These are phyloP conservation scores for Jacaranda copaia DNA, from an alignment of 257 asterid species.

Conservation along the genomic window DNA sequence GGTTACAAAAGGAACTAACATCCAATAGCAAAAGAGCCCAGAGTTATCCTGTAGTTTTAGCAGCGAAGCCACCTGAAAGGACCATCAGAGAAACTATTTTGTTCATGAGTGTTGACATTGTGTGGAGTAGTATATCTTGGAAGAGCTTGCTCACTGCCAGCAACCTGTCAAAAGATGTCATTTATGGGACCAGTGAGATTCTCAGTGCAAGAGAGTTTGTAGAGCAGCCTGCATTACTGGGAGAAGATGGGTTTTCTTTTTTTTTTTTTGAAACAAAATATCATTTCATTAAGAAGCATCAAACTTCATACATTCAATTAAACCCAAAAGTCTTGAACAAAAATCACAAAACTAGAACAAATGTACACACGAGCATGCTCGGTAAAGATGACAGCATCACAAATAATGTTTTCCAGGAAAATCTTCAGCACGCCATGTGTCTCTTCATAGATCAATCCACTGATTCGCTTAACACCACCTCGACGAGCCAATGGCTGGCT, in stretches of 20 bases:
- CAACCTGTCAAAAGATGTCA: no score
- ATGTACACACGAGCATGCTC: slow-evolving; percentile 44
- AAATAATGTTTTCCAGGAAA: slow-evolving; percentile 39
- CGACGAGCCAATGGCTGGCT: slow-evolving; percentile 54
- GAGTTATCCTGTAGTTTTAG: no score
- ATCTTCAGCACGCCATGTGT: slow-evolving; percentile 44
- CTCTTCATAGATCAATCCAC: slow-evolving; percentile 45
- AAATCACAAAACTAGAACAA: slow-evolving; percentile 26
- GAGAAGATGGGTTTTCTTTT: not conserved
- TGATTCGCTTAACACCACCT: slow-evolving; percentile 48
- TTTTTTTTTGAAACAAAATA: not conserved
- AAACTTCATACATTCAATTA: not conserved
- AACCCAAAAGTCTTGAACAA: not conserved
- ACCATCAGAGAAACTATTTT: no score
- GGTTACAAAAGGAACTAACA: not conserved
- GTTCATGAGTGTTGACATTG: not conserved
- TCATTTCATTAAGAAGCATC: no score
- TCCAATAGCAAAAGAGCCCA: no score
- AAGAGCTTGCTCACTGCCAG: no score
- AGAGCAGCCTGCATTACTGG: no score
- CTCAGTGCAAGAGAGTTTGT: no score
- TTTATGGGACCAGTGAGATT: no score
- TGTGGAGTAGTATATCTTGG: not conserved
- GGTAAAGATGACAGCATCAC: slow-evolving; percentile 43
- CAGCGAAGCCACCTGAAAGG: not conserved